A percentile compares a stretch with the other conserved stretches of the same genome.
Evolutionary conservation across 768 basidiomycete species (phyloP).

Genomic region (Tulasnella calospora): DNA sequence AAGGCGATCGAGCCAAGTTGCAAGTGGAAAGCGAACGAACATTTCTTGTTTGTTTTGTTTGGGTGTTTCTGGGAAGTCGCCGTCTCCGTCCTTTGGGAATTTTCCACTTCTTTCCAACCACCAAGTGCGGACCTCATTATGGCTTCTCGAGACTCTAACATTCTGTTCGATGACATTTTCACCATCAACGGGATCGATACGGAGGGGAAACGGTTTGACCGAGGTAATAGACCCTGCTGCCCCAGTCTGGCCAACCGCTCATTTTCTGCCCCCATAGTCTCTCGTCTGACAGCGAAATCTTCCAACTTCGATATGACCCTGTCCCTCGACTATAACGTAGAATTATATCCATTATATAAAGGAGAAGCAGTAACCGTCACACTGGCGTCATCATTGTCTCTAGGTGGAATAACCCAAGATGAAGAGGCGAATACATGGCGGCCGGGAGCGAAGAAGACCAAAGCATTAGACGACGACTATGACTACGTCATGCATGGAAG

Average conservation of each 20-base stretch:
- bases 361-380: constrained; percentile 78
- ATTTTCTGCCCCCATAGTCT: constrained; percentile 51
- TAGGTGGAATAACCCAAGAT: constrained; percentile 57
- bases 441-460: constrained; percentile 73
- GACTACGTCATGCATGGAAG: constrained; percentile 99
- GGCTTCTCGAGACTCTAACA: constrained; percentile 27
- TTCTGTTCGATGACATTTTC: constrained; percentile 94
- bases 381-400: constrained; percentile 72
- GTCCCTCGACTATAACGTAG: constrained; percentile 90
- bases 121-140: background rate
- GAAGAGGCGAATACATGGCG: constrained; percentile 75
- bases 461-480: constrained; percentile 88
- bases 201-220: constrained; percentile 96
- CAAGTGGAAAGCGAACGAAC: background rate
- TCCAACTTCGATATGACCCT: constrained; percentile 90
- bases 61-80: background rate
- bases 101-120: background rate
- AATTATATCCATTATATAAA: constrained; percentile 69
- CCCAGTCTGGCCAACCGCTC: background rate
- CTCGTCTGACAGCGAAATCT: constrained; percentile 82
- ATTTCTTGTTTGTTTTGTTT: background rate
- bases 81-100: background rate
- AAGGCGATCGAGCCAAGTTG: background rate
- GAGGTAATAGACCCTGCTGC: constrained; percentile 55
- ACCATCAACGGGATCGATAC: constrained; percentile 76